These are phyloP conservation scores for Cladosporium oxysporum DNA, from an alignment of 2,329 filamentous ascomycete species.

Conservation along the genomic window DNA sequence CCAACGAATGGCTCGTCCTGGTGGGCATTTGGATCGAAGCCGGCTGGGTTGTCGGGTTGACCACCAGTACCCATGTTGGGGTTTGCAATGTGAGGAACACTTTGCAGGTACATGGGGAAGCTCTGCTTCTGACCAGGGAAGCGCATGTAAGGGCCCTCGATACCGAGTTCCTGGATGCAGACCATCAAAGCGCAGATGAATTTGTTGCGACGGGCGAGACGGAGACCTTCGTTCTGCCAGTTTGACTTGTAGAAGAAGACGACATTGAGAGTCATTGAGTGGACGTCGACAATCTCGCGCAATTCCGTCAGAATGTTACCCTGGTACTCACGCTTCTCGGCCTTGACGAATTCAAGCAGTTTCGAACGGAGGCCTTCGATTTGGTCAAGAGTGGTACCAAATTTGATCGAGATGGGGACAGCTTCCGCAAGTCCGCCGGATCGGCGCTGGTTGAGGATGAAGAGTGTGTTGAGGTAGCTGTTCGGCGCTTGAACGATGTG, in stretches of 20 bases:
- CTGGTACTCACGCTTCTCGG: constrained; percentile 88
- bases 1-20: constrained; percentile 48
- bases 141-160: constrained; percentile 78
- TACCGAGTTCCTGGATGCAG: constrained; percentile 78
- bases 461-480: constrained; percentile 86
- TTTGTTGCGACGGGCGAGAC: constrained; percentile 87
- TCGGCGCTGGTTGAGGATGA: constrained; percentile 91
- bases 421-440: constrained; percentile 87
- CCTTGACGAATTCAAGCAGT: constrained; percentile 78
- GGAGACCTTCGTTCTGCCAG: constrained; percentile 91
- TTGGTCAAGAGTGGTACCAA: constrained; percentile 79
- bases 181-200: constrained; percentile 91
- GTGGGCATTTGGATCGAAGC: constrained; percentile 38
- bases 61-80: constrained; percentile 45
- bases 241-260: constrained; percentile 98
- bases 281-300: constrained; percentile 75
- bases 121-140: constrained; percentile 67
- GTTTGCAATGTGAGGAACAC: constrained; percentile 49
- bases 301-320: constrained; percentile 84
- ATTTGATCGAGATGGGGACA: constrained; percentile 80
- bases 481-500: constrained; percentile 96
- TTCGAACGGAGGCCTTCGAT: constrained; percentile 79
- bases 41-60: constrained; percentile 48
- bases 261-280: constrained; percentile 84
- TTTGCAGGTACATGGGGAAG: constrained; percentile 66